phyloP scores from a whole-genome alignment of 228 moss, liverwort and hornwort genomes.

The Sphagnum magellanicum region DNA sequence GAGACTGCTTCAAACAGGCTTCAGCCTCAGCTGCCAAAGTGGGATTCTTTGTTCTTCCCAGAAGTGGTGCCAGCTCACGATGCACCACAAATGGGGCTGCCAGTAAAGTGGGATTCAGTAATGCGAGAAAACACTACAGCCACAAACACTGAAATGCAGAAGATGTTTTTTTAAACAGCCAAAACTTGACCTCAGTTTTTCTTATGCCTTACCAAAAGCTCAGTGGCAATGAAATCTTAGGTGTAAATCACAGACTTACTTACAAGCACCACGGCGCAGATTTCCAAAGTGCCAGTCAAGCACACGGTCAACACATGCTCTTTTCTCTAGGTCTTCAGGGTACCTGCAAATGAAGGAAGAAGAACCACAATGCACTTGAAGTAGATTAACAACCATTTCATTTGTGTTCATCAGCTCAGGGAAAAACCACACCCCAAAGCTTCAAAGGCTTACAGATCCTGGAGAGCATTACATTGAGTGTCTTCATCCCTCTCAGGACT shows the following conservation, averaged over 20 bases:
- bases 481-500: background rate
- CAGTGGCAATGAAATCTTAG: too few relatives aligned
- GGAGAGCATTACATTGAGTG: too few relatives aligned
- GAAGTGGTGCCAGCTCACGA: constrained; percentile 19
- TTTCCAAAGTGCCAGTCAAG: constrained; percentile 76
- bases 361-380: background rate
- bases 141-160: background rate
- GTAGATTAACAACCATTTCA: background rate
- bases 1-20: constrained; percentile 16
- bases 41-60: constrained; percentile 22
- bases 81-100: constrained; percentile 34
- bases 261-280: constrained; percentile 54
- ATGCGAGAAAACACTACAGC: background rate
- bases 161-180: background rate
- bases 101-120: background rate
- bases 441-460: background rate
- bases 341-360: constrained; percentile 41
- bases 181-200: too few relatives aligned
- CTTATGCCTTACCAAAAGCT: too few relatives aligned
- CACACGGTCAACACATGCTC: constrained; percentile 48
- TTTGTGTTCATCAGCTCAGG: background rate
- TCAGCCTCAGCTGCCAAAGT: constrained; percentile 29
- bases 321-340: constrained; percentile 54
- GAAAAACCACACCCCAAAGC: background rate
- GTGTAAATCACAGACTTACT: background rate